A percentile compares a stretch with the other conserved stretches of the same genome.
Conservation (phyloP, 306 rosid genomes). For the Luffa aegyptiaca region DNA sequence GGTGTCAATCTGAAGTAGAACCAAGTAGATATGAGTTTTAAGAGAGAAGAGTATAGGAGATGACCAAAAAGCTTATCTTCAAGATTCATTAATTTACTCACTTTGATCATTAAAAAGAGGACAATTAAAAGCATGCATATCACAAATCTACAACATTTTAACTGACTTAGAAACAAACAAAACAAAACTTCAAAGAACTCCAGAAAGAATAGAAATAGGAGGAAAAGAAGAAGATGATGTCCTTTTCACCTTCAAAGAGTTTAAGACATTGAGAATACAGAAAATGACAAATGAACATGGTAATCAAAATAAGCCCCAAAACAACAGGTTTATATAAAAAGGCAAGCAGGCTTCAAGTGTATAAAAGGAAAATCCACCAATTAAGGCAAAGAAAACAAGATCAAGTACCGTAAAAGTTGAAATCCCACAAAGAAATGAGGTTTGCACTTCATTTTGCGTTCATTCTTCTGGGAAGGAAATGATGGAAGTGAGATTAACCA, state of each 20-base stretch:
- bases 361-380: conserved; percentile 11
- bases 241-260: not conserved
- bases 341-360: not conserved
- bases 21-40: not conserved
- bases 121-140: not conserved
- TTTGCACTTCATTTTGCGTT: not conserved
- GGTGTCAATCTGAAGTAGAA: conserved; percentile 55
- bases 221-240: not conserved
- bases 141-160: not conserved
- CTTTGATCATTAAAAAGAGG: not conserved
- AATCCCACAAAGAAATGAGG: conserved; percentile 30
- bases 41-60: not conserved
- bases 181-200: not conserved
- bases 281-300: not conserved
- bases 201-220: not conserved
- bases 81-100: not conserved
- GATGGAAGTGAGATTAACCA: no score
- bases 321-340: not conserved
- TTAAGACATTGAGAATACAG: not conserved
- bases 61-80: not conserved
- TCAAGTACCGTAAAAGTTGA: not conserved
- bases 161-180: not conserved
- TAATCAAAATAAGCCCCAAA: not conserved
- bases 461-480: no score
- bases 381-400: conserved; percentile 4